Evolutionary conservation across 169 alveolate genomes (phyloP), one percentile per base, ranked within the genome.

Genomic region (Fabrea salina): DNA sequence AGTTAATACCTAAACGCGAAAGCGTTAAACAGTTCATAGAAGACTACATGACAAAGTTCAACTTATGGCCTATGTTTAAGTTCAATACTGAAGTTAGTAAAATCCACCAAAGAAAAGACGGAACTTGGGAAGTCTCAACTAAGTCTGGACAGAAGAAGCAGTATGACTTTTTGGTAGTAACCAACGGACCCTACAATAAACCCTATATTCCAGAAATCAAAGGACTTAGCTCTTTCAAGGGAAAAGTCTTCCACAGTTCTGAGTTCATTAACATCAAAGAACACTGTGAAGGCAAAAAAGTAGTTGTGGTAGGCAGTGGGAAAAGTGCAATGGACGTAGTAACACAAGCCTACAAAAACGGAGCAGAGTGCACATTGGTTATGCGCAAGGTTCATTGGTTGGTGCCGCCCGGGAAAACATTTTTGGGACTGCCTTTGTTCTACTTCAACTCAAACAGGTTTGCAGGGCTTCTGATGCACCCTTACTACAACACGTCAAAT

Each of bases 201-300:
- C 79, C 79, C 16, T 50, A 30, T 49, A 70, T 70, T 19, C 79
- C 79, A 19, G 35, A 41, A 11, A 19, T 70, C 22, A 22, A 27
- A 19, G 4, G 44, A 2, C 19, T 13, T 3, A 19, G 25, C n/a
- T 19, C n/a, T 2, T 70, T 70, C 49, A 44, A 50, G 49, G 79
- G 79, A 50, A 70, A 50, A 50, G 67, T 70, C 32, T n/a, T 70
- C 13, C 79, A 70, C 68, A 70, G 68, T 50, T 43, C 79, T 16
- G 79, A 70, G 37, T 70, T 70, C 32, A 70, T 70, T 16, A 70
- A 70, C 32, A 66, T 43, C 13, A 22, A 70, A 70, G 37, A 49
- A 13, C 22, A n/a, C 8, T 43, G 39, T 35, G 27, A 70, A 11
- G 66, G 66, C 13, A 70, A 70, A 50, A 70, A 70, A 47, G 67